These are phyloP conservation scores for Parmales sp. DNA, from an alignment of 108 stramenopile species.

Conservation along the genomic window DNA sequence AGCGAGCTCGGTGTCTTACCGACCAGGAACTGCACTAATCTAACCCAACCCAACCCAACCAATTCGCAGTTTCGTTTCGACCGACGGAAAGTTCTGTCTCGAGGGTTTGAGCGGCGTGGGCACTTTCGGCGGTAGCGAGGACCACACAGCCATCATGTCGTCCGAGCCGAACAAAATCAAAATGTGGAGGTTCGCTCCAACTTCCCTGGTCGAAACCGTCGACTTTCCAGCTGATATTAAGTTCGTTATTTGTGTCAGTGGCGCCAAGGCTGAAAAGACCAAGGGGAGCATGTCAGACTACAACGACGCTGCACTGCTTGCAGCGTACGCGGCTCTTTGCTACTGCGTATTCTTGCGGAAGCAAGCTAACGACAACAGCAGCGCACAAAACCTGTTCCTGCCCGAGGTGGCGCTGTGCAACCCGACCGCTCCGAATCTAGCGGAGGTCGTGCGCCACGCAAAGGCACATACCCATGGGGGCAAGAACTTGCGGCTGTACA, in stretches of 20 bases:
- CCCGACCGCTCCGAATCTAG: too few relatives aligned
- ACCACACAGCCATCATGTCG: constrained; percentile 23
- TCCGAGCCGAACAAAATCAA: constrained; percentile 1
- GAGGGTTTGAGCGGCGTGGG: constrained; percentile 22
- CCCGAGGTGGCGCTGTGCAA: too few relatives aligned
- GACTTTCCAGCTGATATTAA: constrained; percentile 8
- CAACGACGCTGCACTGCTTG: constrained; percentile 15
- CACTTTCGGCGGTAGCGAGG: constrained; percentile 25
- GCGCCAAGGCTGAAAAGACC: constrained; percentile 26
- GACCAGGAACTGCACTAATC: too few relatives aligned
- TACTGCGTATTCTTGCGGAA: too few relatives aligned
- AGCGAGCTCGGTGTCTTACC: too few relatives aligned
- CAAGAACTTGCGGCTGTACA: constrained; percentile 5
- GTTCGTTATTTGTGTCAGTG: constrained; percentile 24
- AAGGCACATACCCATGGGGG: constrained; percentile 12
- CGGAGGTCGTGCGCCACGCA: too few relatives aligned
- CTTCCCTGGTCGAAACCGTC: not conserved
- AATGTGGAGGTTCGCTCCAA: not conserved
- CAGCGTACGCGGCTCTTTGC: too few relatives aligned
- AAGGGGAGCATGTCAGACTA: constrained; percentile 10
- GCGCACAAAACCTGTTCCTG: too few relatives aligned
- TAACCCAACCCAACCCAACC: too few relatives aligned
- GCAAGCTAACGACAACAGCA: too few relatives aligned
- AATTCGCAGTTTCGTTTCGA: not conserved
- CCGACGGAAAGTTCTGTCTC: not conserved